phyloP scores from a whole-genome alignment of 2,329 filamentous ascomycete species.

The Teratosphaeriaceae sp. region DNA sequence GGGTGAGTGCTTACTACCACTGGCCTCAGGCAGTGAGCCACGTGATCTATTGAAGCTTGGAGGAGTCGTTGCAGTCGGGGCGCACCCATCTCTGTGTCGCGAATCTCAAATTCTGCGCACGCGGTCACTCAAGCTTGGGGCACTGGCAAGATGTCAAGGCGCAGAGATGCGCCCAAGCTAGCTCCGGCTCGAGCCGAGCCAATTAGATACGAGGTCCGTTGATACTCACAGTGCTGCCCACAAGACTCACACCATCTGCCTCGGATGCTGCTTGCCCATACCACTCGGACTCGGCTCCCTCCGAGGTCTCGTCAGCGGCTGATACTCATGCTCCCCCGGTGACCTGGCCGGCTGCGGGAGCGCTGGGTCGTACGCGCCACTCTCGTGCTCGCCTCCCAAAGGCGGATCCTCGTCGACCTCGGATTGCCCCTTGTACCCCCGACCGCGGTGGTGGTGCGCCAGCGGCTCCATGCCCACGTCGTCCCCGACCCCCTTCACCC shows the following conservation, averaged over 20 bases:
- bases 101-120: too few relatives aligned
- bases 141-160: too few relatives aligned
- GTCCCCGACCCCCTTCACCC: neutral
- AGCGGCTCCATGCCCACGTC: slow-evolving; percentile 7
- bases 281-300: slow-evolving; percentile 8
- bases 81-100: too few relatives aligned
- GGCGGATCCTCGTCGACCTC: slow-evolving; percentile 8
- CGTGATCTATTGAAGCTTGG: too few relatives aligned
- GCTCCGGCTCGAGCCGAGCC: too few relatives aligned
- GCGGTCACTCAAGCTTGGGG: too few relatives aligned
- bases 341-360: slow-evolving; percentile 8
- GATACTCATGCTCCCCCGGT: slow-evolving; percentile 2
- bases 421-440: slow-evolving; percentile 5
- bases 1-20: too few relatives aligned
- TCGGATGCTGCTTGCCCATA: neutral
- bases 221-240: too few relatives aligned
- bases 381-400: neutral
- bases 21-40: too few relatives aligned
- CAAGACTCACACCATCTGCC: slow-evolving; percentile 4
- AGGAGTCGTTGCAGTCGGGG: too few relatives aligned
- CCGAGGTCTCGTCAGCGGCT: slow-evolving; percentile 4
- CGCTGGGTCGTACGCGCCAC: slow-evolving; percentile 3
- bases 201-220: too few relatives aligned
- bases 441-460: neutral
- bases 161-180: too few relatives aligned